Conservation (phyloP, 2,329 filamentous ascomycete genomes). For the Penicillium vulpinum region DNA sequence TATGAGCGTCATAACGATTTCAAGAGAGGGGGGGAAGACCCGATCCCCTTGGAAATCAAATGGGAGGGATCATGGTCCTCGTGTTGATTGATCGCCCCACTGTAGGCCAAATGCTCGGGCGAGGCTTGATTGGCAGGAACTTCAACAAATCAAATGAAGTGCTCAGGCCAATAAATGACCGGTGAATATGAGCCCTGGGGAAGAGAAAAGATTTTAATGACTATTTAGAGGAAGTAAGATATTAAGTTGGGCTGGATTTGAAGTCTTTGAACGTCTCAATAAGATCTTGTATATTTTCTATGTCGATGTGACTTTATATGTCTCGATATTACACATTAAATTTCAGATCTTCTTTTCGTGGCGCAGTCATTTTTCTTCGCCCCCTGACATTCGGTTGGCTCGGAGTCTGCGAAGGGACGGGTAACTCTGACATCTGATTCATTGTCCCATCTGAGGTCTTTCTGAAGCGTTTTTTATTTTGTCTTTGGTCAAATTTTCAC, state of each 20-base stretch:
- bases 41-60: background rate
- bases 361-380: slow-evolving; percentile 9
- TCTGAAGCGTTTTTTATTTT: no score
- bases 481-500: background rate
- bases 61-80: background rate
- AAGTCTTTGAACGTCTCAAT: background rate
- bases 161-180: slow-evolving; percentile 5
- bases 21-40: background rate
- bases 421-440: slow-evolving; percentile 3
- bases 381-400: slow-evolving; percentile 8
- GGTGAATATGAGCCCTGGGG: background rate
- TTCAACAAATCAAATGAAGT: slow-evolving; percentile 11
- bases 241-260: slow-evolving; percentile 1
- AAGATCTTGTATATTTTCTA: background rate
- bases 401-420: background rate
- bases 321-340: background rate
- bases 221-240: background rate
- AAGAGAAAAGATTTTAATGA: background rate
- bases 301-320: background rate
- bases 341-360: background rate
- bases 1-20: slow-evolving; percentile 2
- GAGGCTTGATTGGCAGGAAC: slow-evolving; percentile 8
- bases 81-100: slow-evolving; percentile 14
- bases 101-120: background rate
- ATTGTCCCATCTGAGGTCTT: background rate